phyloP scores from a whole-genome alignment of 306 rosid genomes.

The Prosopis cineraria region DNA sequence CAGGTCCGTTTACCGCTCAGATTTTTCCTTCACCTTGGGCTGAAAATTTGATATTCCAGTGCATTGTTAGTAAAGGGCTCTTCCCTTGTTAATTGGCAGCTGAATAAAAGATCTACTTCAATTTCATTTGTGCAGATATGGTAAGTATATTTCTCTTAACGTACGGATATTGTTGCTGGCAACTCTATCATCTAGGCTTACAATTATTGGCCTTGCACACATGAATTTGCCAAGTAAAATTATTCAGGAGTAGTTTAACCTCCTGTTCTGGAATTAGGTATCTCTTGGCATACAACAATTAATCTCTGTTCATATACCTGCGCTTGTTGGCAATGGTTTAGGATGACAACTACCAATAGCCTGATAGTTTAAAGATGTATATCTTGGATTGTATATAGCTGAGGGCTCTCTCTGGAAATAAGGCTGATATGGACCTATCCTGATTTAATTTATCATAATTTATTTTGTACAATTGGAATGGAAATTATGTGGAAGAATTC shows the following conservation, averaged over 20 bases:
- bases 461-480: not conserved
- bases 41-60: slow-evolving; percentile 24
- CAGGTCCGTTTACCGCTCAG: slow-evolving; percentile 32
- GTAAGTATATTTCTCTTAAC: slow-evolving; percentile 40
- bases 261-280: not conserved
- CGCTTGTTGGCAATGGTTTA: not conserved
- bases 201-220: not conserved
- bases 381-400: not conserved
- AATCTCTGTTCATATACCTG: not conserved
- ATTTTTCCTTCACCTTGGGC: slow-evolving; percentile 8
- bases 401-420: not conserved
- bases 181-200: not conserved
- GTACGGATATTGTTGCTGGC: not conserved
- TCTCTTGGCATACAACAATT: not conserved
- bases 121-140: slow-evolving; percentile 32
- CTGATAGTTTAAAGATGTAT: not conserved
- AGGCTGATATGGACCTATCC: not conserved
- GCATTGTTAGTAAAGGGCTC: slow-evolving; percentile 14
- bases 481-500: not conserved
- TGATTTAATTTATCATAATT: not conserved
- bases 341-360: not conserved
- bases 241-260: not conserved
- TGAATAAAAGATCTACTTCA: slow-evolving; percentile 23
- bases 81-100: slow-evolving; percentile 13
- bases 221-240: not conserved